Percentiles rank a stretch among this genome's conserved stretches.
These are phyloP conservation scores for Didymella keratinophila DNA, from an alignment of 2,329 filamentous ascomycete genomes.

Conservation along the genomic window DNA sequence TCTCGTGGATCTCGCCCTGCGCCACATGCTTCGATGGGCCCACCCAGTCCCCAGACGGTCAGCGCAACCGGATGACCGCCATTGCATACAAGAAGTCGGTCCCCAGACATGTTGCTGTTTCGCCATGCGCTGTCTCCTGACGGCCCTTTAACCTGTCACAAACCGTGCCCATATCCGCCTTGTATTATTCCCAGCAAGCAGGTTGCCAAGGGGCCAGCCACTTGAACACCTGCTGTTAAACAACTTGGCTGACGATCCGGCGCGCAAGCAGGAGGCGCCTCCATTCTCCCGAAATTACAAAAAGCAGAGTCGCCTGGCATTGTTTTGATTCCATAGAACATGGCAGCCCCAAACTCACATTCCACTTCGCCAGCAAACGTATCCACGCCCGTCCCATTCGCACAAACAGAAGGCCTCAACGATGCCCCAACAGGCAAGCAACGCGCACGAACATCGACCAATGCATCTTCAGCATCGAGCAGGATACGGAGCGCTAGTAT, in stretches of 20 bases:
- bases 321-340: slow-evolving; percentile 17
- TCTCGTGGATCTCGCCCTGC: slow-evolving; percentile 4
- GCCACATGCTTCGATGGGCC: slow-evolving; percentile 12
- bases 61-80: not conserved
- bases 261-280: slow-evolving; percentile 13
- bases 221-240: slow-evolving; percentile 7
- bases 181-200: slow-evolving; percentile 13
- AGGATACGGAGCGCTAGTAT: slow-evolving; percentile 48
- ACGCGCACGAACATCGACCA: slow-evolving; percentile 41
- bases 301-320: slow-evolving; percentile 2
- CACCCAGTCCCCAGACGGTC: slow-evolving; percentile 7
- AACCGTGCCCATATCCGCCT: slow-evolving; percentile 1
- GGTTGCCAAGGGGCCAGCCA: slow-evolving; percentile 13
- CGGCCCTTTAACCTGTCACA: not conserved
- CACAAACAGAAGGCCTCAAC: slow-evolving; percentile 7
- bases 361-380: slow-evolving; percentile 18
- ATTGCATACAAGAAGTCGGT: slow-evolving; percentile 10
- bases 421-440: slow-evolving; percentile 21
- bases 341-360: slow-evolving; percentile 32
- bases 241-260: slow-evolving; percentile 20
- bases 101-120: slow-evolving; percentile 10
- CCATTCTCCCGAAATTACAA: slow-evolving; percentile 3
- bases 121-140: not conserved
- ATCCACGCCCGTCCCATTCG: slow-evolving; percentile 14
- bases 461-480: slow-evolving; percentile 42